These are phyloP conservation scores for Acanthamoeba polyphaga DNA, from an alignment of 208 protist species.

Conservation along the genomic window DNA sequence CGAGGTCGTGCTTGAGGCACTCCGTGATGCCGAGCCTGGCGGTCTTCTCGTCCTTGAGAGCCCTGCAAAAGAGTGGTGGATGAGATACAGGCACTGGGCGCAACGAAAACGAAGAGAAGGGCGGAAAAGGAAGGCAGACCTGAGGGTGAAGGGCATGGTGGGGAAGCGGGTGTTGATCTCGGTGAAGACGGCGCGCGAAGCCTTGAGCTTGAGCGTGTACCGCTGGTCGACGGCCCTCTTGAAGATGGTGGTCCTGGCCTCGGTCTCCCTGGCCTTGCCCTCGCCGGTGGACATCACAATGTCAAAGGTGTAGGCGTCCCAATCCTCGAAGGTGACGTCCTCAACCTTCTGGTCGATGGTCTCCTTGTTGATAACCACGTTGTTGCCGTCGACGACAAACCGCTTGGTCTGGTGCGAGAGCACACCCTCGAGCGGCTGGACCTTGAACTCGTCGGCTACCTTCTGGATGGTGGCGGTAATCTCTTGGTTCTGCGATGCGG, in stretches of 20 bases:
- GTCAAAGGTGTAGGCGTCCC: constrained; percentile 86
- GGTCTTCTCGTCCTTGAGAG: constrained; percentile 94
- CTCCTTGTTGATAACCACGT: constrained; percentile 95
- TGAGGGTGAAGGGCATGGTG: constrained; percentile 97
- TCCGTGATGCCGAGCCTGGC: constrained; percentile 96
- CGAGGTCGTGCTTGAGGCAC: constrained; percentile 96
- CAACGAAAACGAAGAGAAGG: not conserved
- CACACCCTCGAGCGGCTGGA: constrained; percentile 97
- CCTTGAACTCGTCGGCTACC: constrained; percentile 95
- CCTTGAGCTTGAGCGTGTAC: constrained; percentile 98
- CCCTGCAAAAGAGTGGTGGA: not conserved
- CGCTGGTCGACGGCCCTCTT: constrained; percentile 96
- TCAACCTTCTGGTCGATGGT: constrained; percentile 96
- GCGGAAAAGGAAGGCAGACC: constrained; percentile 88
- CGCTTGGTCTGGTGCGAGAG: constrained; percentile 98
- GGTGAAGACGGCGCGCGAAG: constrained; percentile 95
- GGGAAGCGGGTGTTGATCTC: constrained; percentile 96
- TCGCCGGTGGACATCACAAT: constrained; percentile 91
- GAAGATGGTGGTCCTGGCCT: constrained; percentile 95
- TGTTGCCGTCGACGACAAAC: constrained; percentile 98
- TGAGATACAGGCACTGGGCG: not conserved
- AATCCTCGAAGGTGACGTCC: constrained; percentile 89
- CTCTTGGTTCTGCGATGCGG: constrained; percentile 89
- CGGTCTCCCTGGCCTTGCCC: constrained; percentile 93
- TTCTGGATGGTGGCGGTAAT: constrained; percentile 97